Percentiles rank a stretch among this genome's conserved stretches.
Conservation (phyloP, 2,329 filamentous ascomycete species). For the Phialocephala subalpina region DNA sequence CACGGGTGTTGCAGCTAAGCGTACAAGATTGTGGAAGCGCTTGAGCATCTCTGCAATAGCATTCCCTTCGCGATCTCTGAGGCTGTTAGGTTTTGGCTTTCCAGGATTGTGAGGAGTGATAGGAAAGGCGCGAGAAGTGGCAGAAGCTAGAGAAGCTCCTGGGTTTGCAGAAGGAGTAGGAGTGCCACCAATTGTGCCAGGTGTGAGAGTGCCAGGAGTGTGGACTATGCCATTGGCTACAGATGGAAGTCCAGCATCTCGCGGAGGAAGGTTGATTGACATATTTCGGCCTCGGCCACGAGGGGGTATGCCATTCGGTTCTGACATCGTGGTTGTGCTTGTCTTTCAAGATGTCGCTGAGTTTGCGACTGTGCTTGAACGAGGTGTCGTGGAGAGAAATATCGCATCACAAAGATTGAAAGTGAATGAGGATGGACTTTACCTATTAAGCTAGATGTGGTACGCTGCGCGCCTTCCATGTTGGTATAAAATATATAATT, state of each 20-base stretch:
- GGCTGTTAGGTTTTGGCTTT: constrained; percentile 22
- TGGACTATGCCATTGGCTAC: neutral
- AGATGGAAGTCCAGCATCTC: neutral
- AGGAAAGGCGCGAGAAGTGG: neutral
- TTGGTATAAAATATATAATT: constrained; percentile 4
- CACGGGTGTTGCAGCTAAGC: constrained; percentile 35
- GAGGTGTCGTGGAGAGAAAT: neutral
- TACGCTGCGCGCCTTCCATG: constrained; percentile 41
- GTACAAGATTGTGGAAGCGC: constrained; percentile 53
- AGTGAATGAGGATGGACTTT: constrained; percentile 26
- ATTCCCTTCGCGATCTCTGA: constrained; percentile 54
- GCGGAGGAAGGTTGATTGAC: neutral
- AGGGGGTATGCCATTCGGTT: neutral
- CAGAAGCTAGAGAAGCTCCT: neutral
- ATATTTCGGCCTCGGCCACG: neutral
- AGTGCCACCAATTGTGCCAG: too few species aligned
- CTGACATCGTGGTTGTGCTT: neutral
- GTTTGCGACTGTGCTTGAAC: neutral
- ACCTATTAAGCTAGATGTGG: constrained; percentile 40
- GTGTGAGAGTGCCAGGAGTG: too few species aligned
- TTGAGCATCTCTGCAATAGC: constrained; percentile 54
- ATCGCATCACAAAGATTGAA: constrained; percentile 8
- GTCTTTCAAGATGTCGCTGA: neutral
- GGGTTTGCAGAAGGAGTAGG: neutral
- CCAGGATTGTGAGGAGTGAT: neutral